Conservation (phyloP, 2,329 filamentous ascomycete species). For the Colletotrichum godetiae region DNA sequence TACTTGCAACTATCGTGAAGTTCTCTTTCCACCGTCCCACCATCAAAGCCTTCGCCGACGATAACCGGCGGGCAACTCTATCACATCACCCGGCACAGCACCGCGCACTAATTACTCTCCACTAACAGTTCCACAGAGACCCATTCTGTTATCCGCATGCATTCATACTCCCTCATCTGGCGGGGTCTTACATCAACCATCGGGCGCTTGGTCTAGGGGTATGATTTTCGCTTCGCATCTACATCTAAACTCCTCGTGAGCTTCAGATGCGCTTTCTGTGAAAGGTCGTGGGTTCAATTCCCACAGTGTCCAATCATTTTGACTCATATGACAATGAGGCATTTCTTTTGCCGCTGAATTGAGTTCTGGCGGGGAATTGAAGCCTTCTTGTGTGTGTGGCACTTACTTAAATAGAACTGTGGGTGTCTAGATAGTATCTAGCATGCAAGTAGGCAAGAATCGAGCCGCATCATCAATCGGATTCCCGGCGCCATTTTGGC, state of each 20-base stretch:
- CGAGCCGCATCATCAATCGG: too few relatives aligned
- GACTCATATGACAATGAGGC: too few relatives aligned
- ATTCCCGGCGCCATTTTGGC: too few relatives aligned
- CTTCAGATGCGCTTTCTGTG: neutral
- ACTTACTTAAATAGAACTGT: too few relatives aligned
- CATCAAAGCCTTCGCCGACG: neutral
- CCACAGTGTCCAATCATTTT: neutral
- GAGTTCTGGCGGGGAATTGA: too few relatives aligned
- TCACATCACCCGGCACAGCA: too few relatives aligned
- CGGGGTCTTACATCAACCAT: fast-evolving
- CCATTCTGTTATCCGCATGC: neutral
- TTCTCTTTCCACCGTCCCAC: too few relatives aligned
- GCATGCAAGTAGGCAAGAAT: too few relatives aligned
- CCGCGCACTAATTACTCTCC: neutral
- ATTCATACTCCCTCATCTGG: fast-evolving
- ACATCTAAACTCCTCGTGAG: neutral
- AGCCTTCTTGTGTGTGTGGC: too few relatives aligned
- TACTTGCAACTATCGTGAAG: too few relatives aligned
- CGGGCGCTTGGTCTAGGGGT: slow-evolving; percentile 10
- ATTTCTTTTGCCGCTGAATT: neutral
- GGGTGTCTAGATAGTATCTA: too few relatives aligned
- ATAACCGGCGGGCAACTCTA: neutral
- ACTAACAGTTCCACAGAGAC: neutral
- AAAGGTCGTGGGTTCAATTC: slow-evolving; percentile 15
- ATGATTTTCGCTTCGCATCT: slow-evolving; percentile 12